phyloP scores from a whole-genome alignment of 2,329 filamentous ascomycete genomes.

The Colletotrichum aenigma region DNA sequence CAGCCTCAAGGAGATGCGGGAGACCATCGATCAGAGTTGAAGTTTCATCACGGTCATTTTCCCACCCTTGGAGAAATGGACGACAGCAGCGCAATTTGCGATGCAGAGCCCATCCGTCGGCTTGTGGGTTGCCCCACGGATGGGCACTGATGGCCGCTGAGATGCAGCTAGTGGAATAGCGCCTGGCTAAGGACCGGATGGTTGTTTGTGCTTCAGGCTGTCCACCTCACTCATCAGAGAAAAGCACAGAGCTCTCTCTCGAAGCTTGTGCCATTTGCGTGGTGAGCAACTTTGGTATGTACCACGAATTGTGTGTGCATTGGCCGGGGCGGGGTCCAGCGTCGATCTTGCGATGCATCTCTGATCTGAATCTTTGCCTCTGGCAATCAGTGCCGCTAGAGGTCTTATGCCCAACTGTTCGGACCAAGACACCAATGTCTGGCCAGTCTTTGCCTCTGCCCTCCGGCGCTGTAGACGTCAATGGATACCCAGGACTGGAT shows the following conservation, averaged over 20 bases:
- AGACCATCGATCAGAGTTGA: conserved; percentile 1
- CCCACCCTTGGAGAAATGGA: not conserved
- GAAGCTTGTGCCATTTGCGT: not conserved
- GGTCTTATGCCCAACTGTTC: not conserved
- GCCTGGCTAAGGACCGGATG: not conserved
- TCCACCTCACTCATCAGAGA: not conserved
- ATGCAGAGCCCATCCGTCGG: not conserved
- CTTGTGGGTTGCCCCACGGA: conserved; percentile 13
- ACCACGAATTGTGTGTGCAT: not conserved
- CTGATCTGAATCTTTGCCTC: not conserved
- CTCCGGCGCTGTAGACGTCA: not conserved
- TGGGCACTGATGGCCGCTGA: conserved; percentile 8
- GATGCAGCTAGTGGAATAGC: conserved; percentile 11
- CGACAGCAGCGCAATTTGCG: not conserved
- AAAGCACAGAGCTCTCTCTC: not conserved
- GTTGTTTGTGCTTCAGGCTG: conserved; percentile 12
- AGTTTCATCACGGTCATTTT: conserved; percentile 7
- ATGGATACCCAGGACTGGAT: not conserved
- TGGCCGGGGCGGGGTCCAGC: not conserved
- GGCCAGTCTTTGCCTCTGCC: not conserved
- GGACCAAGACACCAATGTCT: not conserved
- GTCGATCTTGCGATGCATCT: not conserved
- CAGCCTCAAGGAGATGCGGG: not conserved
- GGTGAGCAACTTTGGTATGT: not conserved
- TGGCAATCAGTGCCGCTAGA: not conserved